Conservation (phyloP, 2,329 filamentous ascomycete species). For the Alternaria metachromatica region DNA sequence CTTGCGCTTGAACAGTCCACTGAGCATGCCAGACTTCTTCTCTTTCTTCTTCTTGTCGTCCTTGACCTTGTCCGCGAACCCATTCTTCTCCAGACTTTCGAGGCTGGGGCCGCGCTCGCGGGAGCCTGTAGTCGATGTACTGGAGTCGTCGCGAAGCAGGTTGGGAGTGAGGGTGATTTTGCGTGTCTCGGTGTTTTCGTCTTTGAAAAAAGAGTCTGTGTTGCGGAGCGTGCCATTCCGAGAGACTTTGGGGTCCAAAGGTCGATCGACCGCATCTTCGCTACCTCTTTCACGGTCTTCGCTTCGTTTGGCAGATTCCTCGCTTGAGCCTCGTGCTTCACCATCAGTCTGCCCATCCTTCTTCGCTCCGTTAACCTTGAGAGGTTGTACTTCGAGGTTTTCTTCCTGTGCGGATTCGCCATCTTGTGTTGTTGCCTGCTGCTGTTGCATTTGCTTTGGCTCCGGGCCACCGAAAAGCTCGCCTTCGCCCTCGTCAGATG, state of each 20-base stretch:
- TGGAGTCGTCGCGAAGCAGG: slow-evolving; percentile 80
- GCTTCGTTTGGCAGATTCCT: slow-evolving; percentile 51
- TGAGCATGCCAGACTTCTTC: slow-evolving; percentile 75
- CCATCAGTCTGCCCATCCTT: slow-evolving; percentile 35
- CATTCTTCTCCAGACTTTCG: slow-evolving; percentile 75
- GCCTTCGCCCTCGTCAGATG: slow-evolving; percentile 73
- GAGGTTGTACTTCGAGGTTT: slow-evolving; percentile 44
- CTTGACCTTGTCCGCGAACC: slow-evolving; percentile 66
- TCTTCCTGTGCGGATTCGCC: slow-evolving; percentile 54
- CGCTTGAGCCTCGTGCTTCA: slow-evolving; percentile 36
- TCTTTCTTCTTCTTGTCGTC: slow-evolving; percentile 78
- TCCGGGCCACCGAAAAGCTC: slow-evolving; percentile 47
- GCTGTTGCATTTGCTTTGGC: slow-evolving; percentile 36
- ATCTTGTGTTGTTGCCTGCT: slow-evolving; percentile 30
- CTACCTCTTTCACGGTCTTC: slow-evolving; percentile 62
- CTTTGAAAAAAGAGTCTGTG: slow-evolving; percentile 96
- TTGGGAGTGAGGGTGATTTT: slow-evolving; percentile 98
- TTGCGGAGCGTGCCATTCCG: slow-evolving; percentile 87
- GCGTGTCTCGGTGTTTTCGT: slow-evolving; percentile 92
- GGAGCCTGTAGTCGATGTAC: slow-evolving; percentile 44
- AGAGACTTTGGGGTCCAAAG: slow-evolving; percentile 58
- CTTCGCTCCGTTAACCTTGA: slow-evolving; percentile 45
- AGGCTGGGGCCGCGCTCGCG: slow-evolving; percentile 68
- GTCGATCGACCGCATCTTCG: slow-evolving; percentile 69
- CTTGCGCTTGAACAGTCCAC: slow-evolving; percentile 71